Base-by-base conservation (phyloP, 768 basidiomycete genomes). In the Antrodiella citrinella region DNA sequence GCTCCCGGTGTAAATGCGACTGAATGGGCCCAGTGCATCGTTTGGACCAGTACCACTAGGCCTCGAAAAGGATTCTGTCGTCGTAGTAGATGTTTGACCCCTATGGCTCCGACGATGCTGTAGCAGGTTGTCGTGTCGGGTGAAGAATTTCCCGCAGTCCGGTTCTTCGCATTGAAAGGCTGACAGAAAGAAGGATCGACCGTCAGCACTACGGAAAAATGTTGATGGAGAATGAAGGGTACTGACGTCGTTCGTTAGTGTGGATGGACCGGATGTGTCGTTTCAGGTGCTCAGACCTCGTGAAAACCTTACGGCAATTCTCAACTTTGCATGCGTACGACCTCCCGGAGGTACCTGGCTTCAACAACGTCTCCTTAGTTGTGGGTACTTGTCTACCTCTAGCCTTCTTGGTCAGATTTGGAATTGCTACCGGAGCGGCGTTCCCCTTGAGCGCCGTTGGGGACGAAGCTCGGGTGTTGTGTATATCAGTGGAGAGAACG, bases 191-290 rank as follows among this genome's bases (percentile, higher is more conserved):
- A n/a, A n/a, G n/a, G n/a, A n/a, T n/a, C 15, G 53, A 45, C 53
- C 50, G 42, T 58, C 25, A 56, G 53, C 46, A 26, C 20, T 11
- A 44, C 57, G 24, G 51, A 49, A 26, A 38, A 22, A 1, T 45
- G 35, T 46, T 54, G 57, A 44, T 51, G 43, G n/a, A n/a, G n/a
- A n/a, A n/a, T n/a, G n/a, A n/a, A 53, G 35, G 43, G 12, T 18
- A 77, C 89, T 66, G 62, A 93, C 91, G 91, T 72, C 91, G 92
- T 64, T 93, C 91, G 65, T 92, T 79, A 20, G 91, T 92, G 67
- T 94, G 91, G 48, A 94, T 91, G 60, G 84, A 86, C 57, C 89
- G 69, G 38, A 93, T 77, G 64, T 94, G 91, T 54, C 92, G 72
- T 73, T 93, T 93, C 55, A 95, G 69, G 64, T 95, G 92, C 67